phyloP scores from a whole-genome alignment of 148 eudicot species.

The Cornus kousa region DNA sequence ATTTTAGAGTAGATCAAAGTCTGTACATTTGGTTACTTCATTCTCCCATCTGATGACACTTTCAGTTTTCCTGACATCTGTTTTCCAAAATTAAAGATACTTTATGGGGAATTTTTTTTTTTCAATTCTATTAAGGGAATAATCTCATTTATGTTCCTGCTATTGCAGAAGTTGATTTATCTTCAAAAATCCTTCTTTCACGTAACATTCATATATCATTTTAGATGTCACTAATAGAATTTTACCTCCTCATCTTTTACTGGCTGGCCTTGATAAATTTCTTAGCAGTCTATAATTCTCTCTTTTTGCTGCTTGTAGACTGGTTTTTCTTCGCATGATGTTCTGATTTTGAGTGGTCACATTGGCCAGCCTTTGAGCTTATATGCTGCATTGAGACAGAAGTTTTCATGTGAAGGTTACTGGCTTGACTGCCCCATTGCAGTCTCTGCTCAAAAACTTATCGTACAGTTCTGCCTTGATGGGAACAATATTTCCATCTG shows the following conservation, averaged over 20 bases:
- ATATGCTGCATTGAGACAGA: conserved; percentile 77
- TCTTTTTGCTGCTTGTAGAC: conserved; percentile 53
- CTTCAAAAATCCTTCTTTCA: conserved; percentile 1
- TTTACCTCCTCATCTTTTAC: conserved; percentile 10
- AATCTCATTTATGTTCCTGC: not conserved
- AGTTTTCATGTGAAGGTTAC: conserved; percentile 68
- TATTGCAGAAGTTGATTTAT: not conserved
- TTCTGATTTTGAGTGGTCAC: conserved; percentile 79
- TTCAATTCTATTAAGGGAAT: not conserved
- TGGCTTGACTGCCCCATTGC: conserved; percentile 99
- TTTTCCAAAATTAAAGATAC: not conserved
- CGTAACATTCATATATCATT: not conserved
- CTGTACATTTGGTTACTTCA: not conserved
- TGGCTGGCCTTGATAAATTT: conserved; percentile 2
- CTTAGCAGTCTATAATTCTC: not conserved
- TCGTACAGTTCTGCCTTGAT: conserved; percentile 84
- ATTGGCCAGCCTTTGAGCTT: conserved; percentile 77
- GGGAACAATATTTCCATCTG: conserved; percentile 75
- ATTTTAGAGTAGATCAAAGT: not conserved
- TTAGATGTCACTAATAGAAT: not conserved
- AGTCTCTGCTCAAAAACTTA: conserved; percentile 86
- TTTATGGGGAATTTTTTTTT: too few relatives aligned
- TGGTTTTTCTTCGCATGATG: conserved; percentile 82
- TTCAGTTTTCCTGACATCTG: not conserved
- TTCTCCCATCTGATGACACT: not conserved